These are phyloP conservation scores for Eugenia klotzschiana DNA, from an alignment of 441 rosid genomes.

Conservation along the genomic window DNA sequence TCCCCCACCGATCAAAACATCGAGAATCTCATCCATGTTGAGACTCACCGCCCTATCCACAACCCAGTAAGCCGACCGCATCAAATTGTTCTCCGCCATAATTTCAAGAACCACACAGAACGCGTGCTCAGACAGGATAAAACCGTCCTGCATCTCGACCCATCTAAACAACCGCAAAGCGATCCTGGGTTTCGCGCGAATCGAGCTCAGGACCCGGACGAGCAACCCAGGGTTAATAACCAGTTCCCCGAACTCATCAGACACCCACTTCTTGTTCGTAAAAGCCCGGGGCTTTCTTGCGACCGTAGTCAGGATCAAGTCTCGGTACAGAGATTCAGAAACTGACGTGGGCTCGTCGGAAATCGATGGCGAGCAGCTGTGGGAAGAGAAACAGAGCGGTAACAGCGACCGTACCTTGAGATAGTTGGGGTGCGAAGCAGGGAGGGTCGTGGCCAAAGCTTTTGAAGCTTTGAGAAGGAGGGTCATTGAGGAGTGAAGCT, in stretches of 20 bases:
- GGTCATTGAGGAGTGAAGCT: slow-evolving; percentile 28
- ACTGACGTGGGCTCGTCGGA: not conserved
- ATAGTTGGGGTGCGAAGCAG: not conserved
- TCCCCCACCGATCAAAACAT: slow-evolving; percentile 26
- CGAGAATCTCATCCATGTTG: slow-evolving; percentile 35
- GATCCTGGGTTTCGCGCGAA: slow-evolving; percentile 37
- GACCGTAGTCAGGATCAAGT: slow-evolving; percentile 31
- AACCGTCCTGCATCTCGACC: slow-evolving; percentile 33
- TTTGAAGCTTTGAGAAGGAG: slow-evolving; percentile 37
- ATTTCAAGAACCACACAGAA: slow-evolving; percentile 46
- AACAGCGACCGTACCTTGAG: slow-evolving; percentile 19
- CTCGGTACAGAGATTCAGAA: slow-evolving; percentile 20
- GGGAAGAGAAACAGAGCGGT: slow-evolving; percentile 7
- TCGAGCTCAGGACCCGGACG: slow-evolving; percentile 26
- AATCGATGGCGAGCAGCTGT: not conserved
- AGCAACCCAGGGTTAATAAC: slow-evolving; percentile 37
- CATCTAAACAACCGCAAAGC: slow-evolving; percentile 46
- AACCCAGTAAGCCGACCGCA: slow-evolving; percentile 39
- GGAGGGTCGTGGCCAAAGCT: slow-evolving; percentile 18
- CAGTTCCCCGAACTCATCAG: slow-evolving; percentile 24
- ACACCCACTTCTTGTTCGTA: slow-evolving; percentile 28
- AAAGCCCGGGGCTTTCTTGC: slow-evolving; percentile 19
- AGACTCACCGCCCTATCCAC: slow-evolving; percentile 29
- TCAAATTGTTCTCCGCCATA: slow-evolving; percentile 29
- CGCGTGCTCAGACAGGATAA: slow-evolving; percentile 22